Percentiles rank a stretch among this genome's conserved stretches.
phyloP scores from a whole-genome alignment of 2,329 filamentous ascomycete genomes.

The Aspergillus floridensis region DNA sequence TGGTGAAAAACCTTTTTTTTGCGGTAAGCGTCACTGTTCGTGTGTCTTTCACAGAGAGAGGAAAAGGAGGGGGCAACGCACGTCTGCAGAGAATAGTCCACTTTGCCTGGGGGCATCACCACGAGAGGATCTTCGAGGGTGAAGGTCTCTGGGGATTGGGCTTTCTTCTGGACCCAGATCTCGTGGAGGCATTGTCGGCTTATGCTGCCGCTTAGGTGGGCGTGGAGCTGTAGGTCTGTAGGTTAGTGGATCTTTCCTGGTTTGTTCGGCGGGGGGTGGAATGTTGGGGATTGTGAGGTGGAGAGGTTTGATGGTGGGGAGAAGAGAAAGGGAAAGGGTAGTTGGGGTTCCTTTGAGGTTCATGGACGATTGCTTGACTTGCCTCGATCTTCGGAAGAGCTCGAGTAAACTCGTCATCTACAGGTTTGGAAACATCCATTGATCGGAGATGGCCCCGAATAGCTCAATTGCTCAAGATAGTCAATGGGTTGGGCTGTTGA shows the following conservation, averaged over 20 bases:
- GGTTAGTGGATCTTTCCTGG: neutral
- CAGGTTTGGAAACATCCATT: conserved; percentile 27
- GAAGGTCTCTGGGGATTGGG: conserved; percentile 46
- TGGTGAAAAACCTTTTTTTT: conserved; percentile 64
- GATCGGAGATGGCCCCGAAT: too few species aligned
- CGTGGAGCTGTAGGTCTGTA: conserved; percentile 61
- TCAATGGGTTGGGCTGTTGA: neutral
- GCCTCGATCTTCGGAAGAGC: conserved; percentile 40
- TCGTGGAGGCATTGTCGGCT: conserved; percentile 69
- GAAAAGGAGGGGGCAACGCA: too few species aligned
- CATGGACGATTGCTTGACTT: conserved; percentile 9
- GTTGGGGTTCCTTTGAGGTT: too few species aligned
- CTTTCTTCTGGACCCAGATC: conserved; percentile 65
- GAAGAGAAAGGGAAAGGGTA: neutral
- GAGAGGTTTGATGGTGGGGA: neutral
- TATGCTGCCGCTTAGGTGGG: conserved; percentile 77
- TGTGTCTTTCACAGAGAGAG: too few species aligned
- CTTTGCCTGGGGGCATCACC: conserved; percentile 68
- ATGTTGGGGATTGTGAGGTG: neutral
- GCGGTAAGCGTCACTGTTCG: too few species aligned
- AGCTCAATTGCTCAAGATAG: too few species aligned
- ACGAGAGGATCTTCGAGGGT: conserved; percentile 65
- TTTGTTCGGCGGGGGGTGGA: neutral
- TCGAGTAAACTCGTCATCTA: conserved; percentile 32
- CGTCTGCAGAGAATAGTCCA: conserved; percentile 68